Evolutionary conservation across 2,329 filamentous ascomycete species (phyloP), one percentile per base, ranked within the genome.

Genomic region (Chaetothyriales sp.): DNA sequence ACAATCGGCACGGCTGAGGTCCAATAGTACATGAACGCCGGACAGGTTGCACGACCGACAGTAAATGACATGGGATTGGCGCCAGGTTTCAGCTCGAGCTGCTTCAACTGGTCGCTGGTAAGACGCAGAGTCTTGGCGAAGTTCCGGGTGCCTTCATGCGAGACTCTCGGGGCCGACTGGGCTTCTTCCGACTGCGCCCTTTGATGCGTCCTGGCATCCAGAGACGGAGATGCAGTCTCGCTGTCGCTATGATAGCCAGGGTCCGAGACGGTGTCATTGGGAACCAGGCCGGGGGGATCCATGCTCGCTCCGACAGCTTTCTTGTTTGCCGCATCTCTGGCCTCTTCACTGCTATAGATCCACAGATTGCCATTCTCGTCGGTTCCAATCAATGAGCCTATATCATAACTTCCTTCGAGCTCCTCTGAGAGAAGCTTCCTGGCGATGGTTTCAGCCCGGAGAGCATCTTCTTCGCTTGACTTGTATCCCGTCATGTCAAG

Each of bases 291-390:
- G 10, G 68, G 65, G 2, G 73, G 68, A 47, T 74, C 71, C 56
- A 81, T 68, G 3, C 71, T 69, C 22, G 71, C 71, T 53, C 80
- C 64, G 1, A 70, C 68, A 2, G 74, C 72, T 60, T 75, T 73
- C 39, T 83, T 81, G 70, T 83, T 83, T 28, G 90, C 90, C 5
- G 85, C 84, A 61, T 92, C 84, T 63, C 95, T 96, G 20, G 92
- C 88, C 63, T 95, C 89, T 66, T 96, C 89, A 61, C 89, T 96
- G 68, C 88, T 92, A 70, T 98, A 98, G 58, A 98, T 96, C 90
- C 92, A 96, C n/a, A 98, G 74, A 61, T 98, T 98, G 5, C 92
- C 92, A 53, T 92, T 81, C 62, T 94, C 88, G 63, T 98, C 92
- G 44, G 92, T 90, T 10, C 89, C 92, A 60, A 98, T 95, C 26